A percentile compares a stretch with the other conserved stretches of the same genome.
Evolutionary conservation across 2,329 filamentous ascomycete genomes (phyloP).

Genomic region (Sarocladiaceae sp.): DNA sequence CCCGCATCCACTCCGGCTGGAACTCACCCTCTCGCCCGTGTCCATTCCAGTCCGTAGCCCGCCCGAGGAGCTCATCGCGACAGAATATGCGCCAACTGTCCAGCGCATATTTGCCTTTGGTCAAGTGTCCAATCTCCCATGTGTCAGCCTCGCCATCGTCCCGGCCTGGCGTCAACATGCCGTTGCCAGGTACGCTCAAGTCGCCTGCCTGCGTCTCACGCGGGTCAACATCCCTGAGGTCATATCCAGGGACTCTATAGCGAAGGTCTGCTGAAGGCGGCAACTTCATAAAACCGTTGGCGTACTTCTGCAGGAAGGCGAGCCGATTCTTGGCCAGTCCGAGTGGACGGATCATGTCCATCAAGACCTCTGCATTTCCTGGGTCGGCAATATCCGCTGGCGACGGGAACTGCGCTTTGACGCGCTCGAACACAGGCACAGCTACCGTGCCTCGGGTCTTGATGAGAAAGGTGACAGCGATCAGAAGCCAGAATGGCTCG

Average conservation of each 20-base stretch:
- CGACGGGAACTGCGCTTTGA: constrained; percentile 67
- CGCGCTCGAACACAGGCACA: constrained; percentile 67
- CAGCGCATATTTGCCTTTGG: constrained; percentile 75
- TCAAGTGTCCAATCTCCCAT: constrained; percentile 85
- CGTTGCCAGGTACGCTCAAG: background rate
- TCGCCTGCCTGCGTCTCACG: background rate
- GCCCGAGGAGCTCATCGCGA: constrained; percentile 67
- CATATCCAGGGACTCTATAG: constrained; percentile 48
- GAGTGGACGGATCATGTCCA: constrained; percentile 62
- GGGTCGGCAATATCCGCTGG: constrained; percentile 55
- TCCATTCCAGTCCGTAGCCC: constrained; percentile 64
- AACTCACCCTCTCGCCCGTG: constrained; percentile 46
- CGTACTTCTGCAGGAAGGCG: constrained; percentile 64
- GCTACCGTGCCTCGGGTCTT: constrained; percentile 71
- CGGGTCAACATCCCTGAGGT: constrained; percentile 26
- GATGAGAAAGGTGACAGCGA: constrained; percentile 82
- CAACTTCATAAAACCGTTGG: constrained; percentile 59
- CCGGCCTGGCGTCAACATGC: constrained; percentile 1
- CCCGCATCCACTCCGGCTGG: constrained; percentile 87
- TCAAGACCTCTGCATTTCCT: constrained; percentile 45
- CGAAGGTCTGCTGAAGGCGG: constrained; percentile 58
- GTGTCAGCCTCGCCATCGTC: constrained; percentile 32
- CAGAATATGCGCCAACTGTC: constrained; percentile 96
- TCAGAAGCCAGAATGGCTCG: constrained; percentile 74
- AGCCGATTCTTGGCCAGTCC: constrained; percentile 69